Base-by-base conservation (phyloP, 208 protist genomes). In the Crithidia fasciculata region DNA sequence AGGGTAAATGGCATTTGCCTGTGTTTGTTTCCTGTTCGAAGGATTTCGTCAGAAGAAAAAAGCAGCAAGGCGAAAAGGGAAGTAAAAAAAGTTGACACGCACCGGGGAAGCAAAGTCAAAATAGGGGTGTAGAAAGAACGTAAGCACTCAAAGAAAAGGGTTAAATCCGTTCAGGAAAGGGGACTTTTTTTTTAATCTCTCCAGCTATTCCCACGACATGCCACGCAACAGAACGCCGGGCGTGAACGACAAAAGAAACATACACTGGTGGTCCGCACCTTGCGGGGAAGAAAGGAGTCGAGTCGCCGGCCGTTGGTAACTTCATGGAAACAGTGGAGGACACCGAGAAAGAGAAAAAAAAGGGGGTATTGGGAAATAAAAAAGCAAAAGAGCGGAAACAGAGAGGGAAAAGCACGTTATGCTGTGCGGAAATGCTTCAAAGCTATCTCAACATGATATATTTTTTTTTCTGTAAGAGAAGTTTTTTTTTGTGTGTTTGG, bases 341-440 rank as follows among this genome's bases (percentile, higher is more conserved):
- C 5, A 60, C 36, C 4, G 16, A 13, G 45, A 57, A 54, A 60
- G 18, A 37, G 16, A 59, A 45, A 41, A n/a, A 57, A 65, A 50
- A 40, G 60, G n/a, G 44, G 49, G 40, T 37, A 45, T 54, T 13
- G 10, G 37, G 8, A 50, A 44, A 9, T 61, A 43, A 69, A 55
- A 16, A 78, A 45, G n/a, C 54, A 43, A 62, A 73, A 55, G 39
- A 15, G 64, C n/a, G 47, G 45, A 0, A 43, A 62, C 57, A 55
- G 39, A 15, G 64, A n/a, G 47, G 45, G 0, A 74, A 52, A 56
- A 53, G 69, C 59, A 68, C 69, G 19, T 36, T 74, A 61, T 53
- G 52, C 41, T 68, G 45, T 67, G 59, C 60, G 41, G 39, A 68
- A 67, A 54, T 68, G 60, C 47, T 50, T 67, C 59, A 68, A 59